phyloP scores from a whole-genome alignment of 1,139 yeast species.

The Pichia sp. region DNA sequence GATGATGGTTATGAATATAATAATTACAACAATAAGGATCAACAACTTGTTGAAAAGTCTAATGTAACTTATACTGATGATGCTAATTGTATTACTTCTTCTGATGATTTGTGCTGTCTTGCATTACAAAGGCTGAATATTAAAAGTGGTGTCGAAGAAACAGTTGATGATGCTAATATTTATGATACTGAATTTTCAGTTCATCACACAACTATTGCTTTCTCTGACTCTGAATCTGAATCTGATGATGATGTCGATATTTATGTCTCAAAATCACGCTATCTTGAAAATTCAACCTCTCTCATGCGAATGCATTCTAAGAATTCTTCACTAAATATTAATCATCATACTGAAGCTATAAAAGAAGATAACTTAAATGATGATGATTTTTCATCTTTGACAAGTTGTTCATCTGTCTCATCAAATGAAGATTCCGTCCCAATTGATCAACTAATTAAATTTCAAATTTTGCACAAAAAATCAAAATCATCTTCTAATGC shows the following conservation, averaged over 20 bases:
- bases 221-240: conserved; percentile 12
- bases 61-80: neutral
- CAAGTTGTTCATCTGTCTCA: conserved; percentile 22
- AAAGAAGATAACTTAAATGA: conserved; percentile 7
- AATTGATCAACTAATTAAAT: neutral
- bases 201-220: conserved; percentile 8
- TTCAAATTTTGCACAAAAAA: neutral
- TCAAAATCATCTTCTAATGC: neutral
- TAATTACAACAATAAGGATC: neutral
- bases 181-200: conserved; percentile 4
- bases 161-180: conserved; percentile 23
- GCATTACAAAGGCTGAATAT: conserved; percentile 9
- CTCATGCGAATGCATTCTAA: conserved; percentile 8
- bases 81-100: neutral
- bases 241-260: conserved; percentile 11
- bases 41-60: conserved; percentile 3
- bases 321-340: neutral
- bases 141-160: neutral
- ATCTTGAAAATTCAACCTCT: neutral
- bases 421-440: conserved; percentile 15
- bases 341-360: conserved; percentile 3
- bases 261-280: neutral
- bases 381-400: conserved; percentile 20
- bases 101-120: conserved; percentile 3
- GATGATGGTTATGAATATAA: conserved; percentile 26